A percentile compares a stretch with the other conserved stretches of the same genome.
Conservation (phyloP, 768 basidiomycete genomes). For the Coprinopsis marcescibilis region DNA sequence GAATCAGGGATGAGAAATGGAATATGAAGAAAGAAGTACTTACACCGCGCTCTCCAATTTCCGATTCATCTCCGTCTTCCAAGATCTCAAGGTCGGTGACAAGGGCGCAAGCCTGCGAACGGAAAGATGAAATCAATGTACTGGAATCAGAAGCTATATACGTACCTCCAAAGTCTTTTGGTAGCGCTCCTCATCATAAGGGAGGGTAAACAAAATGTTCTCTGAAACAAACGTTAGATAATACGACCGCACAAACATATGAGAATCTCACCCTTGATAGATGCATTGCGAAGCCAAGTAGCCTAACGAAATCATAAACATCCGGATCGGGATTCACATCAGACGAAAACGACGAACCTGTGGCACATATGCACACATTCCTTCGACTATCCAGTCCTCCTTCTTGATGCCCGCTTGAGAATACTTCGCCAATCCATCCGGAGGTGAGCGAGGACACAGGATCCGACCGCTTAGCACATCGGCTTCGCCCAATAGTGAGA, state of each 20-base stretch:
- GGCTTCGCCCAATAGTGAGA: slow-evolving; percentile 83
- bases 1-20: neutral
- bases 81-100: slow-evolving; percentile 72
- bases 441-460: slow-evolving; percentile 78
- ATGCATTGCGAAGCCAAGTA: slow-evolving; percentile 65
- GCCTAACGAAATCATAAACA: slow-evolving; percentile 20
- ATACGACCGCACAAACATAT: neutral
- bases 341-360: slow-evolving; percentile 36
- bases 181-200: slow-evolving; percentile 77
- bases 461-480: slow-evolving; percentile 80
- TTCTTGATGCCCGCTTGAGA: slow-evolving; percentile 32
- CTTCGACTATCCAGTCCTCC: slow-evolving; percentile 72
- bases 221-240: slow-evolving; percentile 18
- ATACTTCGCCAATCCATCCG: slow-evolving; percentile 67
- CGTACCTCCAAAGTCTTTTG: slow-evolving; percentile 69
- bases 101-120: slow-evolving; percentile 53
- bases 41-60: slow-evolving; percentile 85
- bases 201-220: slow-evolving; percentile 79
- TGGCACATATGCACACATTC: slow-evolving; percentile 85
- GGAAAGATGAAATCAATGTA: neutral
- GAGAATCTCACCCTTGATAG: slow-evolving; percentile 41
- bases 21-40: slow-evolving; percentile 10
- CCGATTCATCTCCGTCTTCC: slow-evolving; percentile 83
- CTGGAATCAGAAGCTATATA: slow-evolving; percentile 22
- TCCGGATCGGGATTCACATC: neutral